These are phyloP conservation scores for Orbilia blumenaviensis DNA, from an alignment of 2,329 filamentous ascomycete species.

Conservation along the genomic window DNA sequence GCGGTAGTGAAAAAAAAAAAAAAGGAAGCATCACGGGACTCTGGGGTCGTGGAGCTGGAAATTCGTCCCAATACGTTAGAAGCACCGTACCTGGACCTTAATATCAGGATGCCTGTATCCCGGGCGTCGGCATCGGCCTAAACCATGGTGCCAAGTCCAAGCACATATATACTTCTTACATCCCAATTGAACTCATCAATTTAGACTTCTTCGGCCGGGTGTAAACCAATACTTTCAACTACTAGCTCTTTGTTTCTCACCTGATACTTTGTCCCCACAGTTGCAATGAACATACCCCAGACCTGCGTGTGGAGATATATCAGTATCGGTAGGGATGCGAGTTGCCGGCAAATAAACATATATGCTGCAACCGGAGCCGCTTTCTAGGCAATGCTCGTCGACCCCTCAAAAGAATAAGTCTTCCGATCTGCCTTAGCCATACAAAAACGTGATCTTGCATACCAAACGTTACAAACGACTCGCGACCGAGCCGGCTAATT, in stretches of 20 bases:
- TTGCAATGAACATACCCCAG: conserved; percentile 13
- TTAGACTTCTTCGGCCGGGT: conserved; percentile 8
- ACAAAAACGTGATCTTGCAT: conserved; percentile 51
- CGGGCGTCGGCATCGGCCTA: conserved; percentile 18
- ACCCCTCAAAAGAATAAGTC: conserved; percentile 24
- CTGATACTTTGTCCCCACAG: conserved; percentile 39
- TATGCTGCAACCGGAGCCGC: conserved; percentile 47
- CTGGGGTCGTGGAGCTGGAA: conserved; percentile 12
- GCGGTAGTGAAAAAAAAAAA: conserved; percentile 2
- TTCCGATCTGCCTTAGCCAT: conserved; percentile 48
- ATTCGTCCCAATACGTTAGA: conserved; percentile 40
- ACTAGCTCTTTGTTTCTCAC: conserved; percentile 17
- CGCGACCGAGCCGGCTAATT: conserved; percentile 46
- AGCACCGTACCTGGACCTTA: conserved; percentile 37
- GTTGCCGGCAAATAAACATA: conserved; percentile 51
- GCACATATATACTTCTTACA: too few relatives aligned
- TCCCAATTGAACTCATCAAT: conserved; percentile 16
- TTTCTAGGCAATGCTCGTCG: conserved; percentile 26
- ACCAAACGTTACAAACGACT: conserved; percentile 18
- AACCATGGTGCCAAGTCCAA: conserved; percentile 29
- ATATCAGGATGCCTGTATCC: conserved; percentile 9
- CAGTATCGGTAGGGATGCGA: conserved; percentile 43
- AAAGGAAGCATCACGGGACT: conserved; percentile 41
- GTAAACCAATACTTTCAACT: conserved; percentile 11
- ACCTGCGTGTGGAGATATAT: conserved; percentile 25